These are phyloP conservation scores for Mollisia scopiformis DNA, from an alignment of 2,329 filamentous ascomycete species.

Conservation along the genomic window DNA sequence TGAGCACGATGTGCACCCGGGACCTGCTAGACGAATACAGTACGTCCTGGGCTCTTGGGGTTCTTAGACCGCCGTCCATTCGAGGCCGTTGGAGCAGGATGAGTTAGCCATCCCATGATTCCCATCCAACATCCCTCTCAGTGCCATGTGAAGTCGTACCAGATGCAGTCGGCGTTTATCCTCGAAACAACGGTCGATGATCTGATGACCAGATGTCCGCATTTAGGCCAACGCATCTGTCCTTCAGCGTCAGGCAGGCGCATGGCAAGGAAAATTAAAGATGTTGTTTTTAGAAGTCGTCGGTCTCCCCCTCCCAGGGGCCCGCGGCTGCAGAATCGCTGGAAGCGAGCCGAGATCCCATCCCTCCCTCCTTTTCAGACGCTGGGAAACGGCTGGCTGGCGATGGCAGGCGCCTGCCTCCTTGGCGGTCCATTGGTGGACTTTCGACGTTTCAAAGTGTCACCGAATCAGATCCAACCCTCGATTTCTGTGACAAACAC, in stretches of 20 bases:
- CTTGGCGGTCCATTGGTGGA: background rate
- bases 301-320: background rate
- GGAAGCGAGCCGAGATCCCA: background rate
- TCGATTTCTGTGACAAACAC: slow-evolving; percentile 3
- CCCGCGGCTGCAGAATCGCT: background rate
- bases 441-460: slow-evolving; percentile 14
- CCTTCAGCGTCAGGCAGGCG: background rate
- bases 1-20: background rate
- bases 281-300: background rate
- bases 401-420: slow-evolving; percentile 7
- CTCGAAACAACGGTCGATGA: background rate
- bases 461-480: slow-evolving; percentile 13
- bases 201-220: background rate
- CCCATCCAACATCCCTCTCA: background rate
- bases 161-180: background rate
- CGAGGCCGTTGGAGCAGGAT: background rate
- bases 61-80: background rate
- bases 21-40: no score
- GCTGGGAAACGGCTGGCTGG: background rate
- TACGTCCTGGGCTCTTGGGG: no score
- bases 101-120: background rate
- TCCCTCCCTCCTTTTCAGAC: background rate
- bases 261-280: background rate
- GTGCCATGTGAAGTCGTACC: background rate
- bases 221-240: background rate